Evolutionary conservation across 2,329 filamentous ascomycete species (phyloP), one percentile per base, ranked within the genome.

Genomic region (Clarireedia monteithiana): DNA sequence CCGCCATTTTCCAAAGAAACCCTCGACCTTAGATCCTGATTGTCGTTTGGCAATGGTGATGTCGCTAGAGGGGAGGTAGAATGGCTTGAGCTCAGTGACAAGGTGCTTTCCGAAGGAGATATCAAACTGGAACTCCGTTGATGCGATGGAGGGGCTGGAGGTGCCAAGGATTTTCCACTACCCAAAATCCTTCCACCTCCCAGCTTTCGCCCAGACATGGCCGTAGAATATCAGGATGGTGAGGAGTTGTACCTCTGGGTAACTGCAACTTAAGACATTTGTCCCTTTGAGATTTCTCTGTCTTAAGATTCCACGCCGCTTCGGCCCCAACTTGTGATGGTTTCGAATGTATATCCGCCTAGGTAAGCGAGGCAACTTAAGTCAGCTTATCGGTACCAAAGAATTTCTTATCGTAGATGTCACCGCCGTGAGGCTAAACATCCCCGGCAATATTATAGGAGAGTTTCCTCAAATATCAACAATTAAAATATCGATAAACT

Each of bases 111-210:
- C 23, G 82, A 84, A 14, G 77, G 50, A 75, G 79, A 66, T 76
- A 82, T 61, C 71, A 70, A 36, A 75, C 73, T 64, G 70, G 71
- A 59, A 14, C 59, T 62, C 57, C 65, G 60, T 54, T 44, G 55
- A 62, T 68, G 65, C 58, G 67, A 61, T 72, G 68, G 77, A 64
- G 67, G 81, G 78, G 63, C 59, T 61, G 80, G 75, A 66, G 89
- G 87, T 64, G 85, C 87, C 66, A 96, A 82, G 67, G 86, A 84
- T 72, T 86, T 90, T 67, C 89, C 90, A 74, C 81, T 95, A 67
- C 92, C 92, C 66, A 96, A 77, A 68, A 96, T 85, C 75, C 92
- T 85, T 71, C 92, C 92, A 74, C 92, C 91, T 73, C 92, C 92
- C 71, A 96, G 81, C 77, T 88, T 91, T 77, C 89, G 84, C 72